A percentile compares a stretch with the other conserved stretches of the same genome.
Conservation (phyloP, 805 yeast genomes). For the Candida nonsorbophila region DNA sequence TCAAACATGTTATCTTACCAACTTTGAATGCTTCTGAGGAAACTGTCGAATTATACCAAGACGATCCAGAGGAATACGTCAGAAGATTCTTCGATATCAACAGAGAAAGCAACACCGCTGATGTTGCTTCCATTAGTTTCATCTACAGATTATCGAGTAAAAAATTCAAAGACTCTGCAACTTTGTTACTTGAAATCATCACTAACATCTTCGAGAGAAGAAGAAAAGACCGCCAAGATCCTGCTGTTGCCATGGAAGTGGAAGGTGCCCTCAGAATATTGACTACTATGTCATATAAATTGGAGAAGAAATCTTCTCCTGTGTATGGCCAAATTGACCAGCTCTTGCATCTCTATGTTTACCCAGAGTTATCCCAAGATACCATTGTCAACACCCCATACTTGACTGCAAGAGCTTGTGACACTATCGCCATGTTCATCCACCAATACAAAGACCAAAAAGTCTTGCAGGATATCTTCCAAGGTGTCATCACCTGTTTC, state of each 20-base stretch:
- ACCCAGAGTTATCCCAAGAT: constrained; percentile 33
- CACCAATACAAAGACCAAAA: constrained; percentile 28
- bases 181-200: constrained; percentile 22
- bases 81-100: constrained; percentile 42
- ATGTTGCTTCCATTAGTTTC: constrained; percentile 46
- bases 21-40: constrained; percentile 33
- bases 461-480: constrained; percentile 35
- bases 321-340: constrained; percentile 35
- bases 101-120: constrained; percentile 44
- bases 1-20: constrained; percentile 36
- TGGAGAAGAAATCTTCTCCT: constrained; percentile 31
- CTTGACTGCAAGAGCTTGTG: constrained; percentile 44
- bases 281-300: constrained; percentile 34
- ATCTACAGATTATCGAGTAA: constrained; percentile 31
- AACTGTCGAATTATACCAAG: constrained; percentile 39
- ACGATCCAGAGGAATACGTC: constrained; percentile 41
- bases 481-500: constrained; percentile 35
- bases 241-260: constrained; percentile 26
- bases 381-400: constrained; percentile 27
- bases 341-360: constrained; percentile 31
- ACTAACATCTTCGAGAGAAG: constrained; percentile 32
- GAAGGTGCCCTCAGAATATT: constrained; percentile 40
- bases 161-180: constrained; percentile 34
- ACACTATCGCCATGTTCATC: constrained; percentile 36
- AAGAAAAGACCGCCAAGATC: constrained; percentile 19